phyloP scores from a whole-genome alignment of 495 filamentous ascomycete species.

The Neurospora pannonica region DNA sequence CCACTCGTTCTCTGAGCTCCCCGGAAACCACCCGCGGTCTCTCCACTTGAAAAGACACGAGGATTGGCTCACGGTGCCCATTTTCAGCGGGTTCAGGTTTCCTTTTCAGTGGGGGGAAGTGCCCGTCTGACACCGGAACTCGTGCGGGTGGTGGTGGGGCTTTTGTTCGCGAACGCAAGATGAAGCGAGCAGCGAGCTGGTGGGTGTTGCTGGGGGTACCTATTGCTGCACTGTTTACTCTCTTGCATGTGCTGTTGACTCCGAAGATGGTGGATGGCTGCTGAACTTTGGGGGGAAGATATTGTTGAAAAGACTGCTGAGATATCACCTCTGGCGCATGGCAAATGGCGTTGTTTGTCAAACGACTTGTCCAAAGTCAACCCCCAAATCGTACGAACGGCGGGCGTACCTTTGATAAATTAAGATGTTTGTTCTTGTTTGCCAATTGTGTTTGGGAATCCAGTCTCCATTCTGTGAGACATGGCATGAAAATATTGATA shows the following conservation, averaged over 20 bases:
- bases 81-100: neutral
- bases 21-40: neutral
- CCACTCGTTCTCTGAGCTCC: neutral
- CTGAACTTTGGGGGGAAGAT: neutral
- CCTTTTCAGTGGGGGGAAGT: neutral
- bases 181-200: neutral
- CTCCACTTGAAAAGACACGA: neutral
- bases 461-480: neutral
- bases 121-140: neutral
- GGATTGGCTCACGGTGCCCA: neutral
- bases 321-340: neutral
- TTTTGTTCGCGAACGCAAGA: neutral
- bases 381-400: neutral
- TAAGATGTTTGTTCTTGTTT: neutral
- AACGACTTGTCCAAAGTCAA: neutral
- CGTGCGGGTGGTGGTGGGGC: neutral
- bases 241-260: neutral
- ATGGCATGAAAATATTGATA: neutral
- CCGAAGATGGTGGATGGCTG: neutral
- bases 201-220: neutral
- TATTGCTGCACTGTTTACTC: neutral
- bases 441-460: neutral
- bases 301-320: neutral
- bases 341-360: neutral
- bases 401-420: neutral